phyloP scores from a whole-genome alignment of 768 basidiomycete species.

The Neoboletus brunneissimus region DNA sequence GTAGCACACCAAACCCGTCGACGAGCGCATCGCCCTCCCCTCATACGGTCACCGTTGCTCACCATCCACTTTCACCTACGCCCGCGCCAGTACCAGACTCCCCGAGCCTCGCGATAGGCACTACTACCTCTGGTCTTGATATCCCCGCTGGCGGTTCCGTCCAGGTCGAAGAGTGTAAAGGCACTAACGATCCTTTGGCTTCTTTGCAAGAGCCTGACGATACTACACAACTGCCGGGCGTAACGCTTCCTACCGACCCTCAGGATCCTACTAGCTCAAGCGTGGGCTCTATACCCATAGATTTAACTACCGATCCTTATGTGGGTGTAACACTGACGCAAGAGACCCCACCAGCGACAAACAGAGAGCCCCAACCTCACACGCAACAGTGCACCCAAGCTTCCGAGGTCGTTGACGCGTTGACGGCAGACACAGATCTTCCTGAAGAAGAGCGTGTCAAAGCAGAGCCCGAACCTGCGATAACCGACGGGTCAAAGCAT shows the following conservation, averaged over 20 bases:
- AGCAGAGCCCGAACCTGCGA: not conserved
- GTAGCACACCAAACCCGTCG: slow-evolving; percentile 41
- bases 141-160: not conserved
- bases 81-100: slow-evolving; percentile 46
- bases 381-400: not conserved
- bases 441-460: not conserved
- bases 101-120: slow-evolving; percentile 17
- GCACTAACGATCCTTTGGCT: not conserved
- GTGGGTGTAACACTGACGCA: not conserved
- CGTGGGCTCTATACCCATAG: not conserved
- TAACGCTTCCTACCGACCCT: not conserved
- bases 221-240: not conserved
- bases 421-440: not conserved
- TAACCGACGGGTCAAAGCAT: slow-evolving; percentile 3
- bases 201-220: slow-evolving; percentile 1
- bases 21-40: slow-evolving; percentile 43
- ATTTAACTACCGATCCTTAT: not conserved
- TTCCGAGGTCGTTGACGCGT: not conserved
- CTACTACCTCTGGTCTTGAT: not conserved
- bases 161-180: slow-evolving; percentile 1
- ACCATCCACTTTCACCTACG: slow-evolving; percentile 41
- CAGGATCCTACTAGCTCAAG: not conserved
- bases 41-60: slow-evolving; percentile 20
- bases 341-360: not conserved
- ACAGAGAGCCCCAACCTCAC: not conserved